Evolutionary conservation across 179 eudicot genomes (phyloP).

Genomic region (Silene noctiflora): DNA sequence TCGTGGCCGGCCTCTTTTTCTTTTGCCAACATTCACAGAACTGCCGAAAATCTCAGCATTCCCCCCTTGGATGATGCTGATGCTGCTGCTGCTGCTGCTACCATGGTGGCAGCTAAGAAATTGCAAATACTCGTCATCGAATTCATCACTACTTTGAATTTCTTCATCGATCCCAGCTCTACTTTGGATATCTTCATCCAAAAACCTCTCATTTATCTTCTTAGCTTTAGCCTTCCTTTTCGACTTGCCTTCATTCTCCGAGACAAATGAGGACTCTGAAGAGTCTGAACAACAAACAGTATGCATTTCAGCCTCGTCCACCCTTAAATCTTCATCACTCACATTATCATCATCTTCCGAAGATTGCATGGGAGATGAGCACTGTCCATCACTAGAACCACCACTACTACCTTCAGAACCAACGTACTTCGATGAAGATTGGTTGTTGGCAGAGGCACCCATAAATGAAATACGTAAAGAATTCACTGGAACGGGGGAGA

Average conservation of each 20-base stretch:
- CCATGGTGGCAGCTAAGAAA: neutral
- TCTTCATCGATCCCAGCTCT: neutral
- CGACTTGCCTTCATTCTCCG: neutral
- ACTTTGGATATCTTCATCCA: neutral
- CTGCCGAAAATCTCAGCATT: neutral
- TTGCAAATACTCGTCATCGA: too few species aligned
- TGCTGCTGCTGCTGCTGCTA: too few species aligned
- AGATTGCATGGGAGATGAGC: neutral
- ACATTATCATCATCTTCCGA: neutral
- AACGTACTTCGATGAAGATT: neutral
- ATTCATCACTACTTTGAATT: neutral
- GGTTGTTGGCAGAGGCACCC: neutral
- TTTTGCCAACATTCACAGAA: neutral
- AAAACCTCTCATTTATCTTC: neutral
- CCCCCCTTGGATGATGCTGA: neutral
- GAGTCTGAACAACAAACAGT: neutral
- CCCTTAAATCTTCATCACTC: constrained; percentile 9
- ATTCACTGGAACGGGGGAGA: too few species aligned
- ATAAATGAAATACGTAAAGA: too few species aligned
- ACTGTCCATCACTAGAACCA: neutral
- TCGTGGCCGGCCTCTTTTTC: too few species aligned
- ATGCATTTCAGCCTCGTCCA: neutral
- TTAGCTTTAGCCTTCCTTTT: neutral
- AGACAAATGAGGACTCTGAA: neutral
- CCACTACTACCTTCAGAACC: neutral